A percentile compares a stretch with the other conserved stretches of the same genome.
phyloP scores from a whole-genome alignment of 805 yeast species.

The Kazachstania africana region DNA sequence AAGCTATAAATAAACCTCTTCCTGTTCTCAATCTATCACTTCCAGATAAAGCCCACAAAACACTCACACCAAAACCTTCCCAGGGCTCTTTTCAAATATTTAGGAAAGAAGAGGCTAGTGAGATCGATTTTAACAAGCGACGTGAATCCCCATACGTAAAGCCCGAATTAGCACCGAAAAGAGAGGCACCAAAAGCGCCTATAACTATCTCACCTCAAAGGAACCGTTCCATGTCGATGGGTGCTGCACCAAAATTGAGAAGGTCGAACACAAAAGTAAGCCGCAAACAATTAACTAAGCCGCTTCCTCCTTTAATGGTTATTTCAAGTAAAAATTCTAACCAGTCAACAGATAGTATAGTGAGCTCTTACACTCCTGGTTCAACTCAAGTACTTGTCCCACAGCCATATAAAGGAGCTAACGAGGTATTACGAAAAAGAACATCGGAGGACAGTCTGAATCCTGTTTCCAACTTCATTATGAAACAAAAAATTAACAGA shows the following conservation, averaged over 20 bases:
- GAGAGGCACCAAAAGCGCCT: conserved; percentile 69
- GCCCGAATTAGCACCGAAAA: conserved; percentile 50
- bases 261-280: conserved; percentile 8
- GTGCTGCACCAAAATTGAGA: conserved; percentile 8
- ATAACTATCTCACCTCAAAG: conserved; percentile 16
- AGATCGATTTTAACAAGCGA: conserved; percentile 72
- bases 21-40: conserved; percentile 4
- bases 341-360: conserved; percentile 11
- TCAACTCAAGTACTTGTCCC: conserved; percentile 33
- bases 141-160: conserved; percentile 61
- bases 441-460: conserved; percentile 7
- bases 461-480: conserved; percentile 7
- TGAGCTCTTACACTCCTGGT: conserved; percentile 32
- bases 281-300: conserved; percentile 5
- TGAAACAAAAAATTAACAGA: conserved; percentile 11
- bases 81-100: conserved; percentile 52
- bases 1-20: conserved; percentile 1
- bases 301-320: conserved; percentile 11
- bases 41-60: not conserved
- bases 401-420: conserved; percentile 30
- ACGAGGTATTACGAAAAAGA: conserved; percentile 5
- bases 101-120: conserved; percentile 48
- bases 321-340: conserved; percentile 5
- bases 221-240: conserved; percentile 8
- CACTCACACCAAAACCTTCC: too few relatives aligned